Percentiles rank a stretch among this genome's conserved stretches.
Evolutionary conservation across 768 basidiomycete genomes (phyloP).

Genomic region (Tylopilus intermedius): DNA sequence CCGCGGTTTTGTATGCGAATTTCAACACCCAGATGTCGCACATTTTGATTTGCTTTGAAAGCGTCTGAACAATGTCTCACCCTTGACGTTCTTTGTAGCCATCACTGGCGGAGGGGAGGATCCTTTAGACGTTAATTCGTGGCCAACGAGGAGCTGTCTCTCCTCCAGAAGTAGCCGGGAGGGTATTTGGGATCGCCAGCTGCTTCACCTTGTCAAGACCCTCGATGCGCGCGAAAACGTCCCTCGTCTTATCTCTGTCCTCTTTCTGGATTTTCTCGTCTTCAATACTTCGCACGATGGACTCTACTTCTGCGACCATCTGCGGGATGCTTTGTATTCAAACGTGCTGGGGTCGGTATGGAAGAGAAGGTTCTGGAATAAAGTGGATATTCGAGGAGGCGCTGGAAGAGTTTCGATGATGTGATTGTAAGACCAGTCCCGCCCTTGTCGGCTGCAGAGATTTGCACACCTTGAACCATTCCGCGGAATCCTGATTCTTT

Average conservation of each 20-base stretch:
- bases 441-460: slow-evolving; percentile 74
- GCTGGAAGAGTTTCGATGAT: slow-evolving; percentile 94
- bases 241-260: slow-evolving; percentile 90
- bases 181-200: slow-evolving; percentile 82
- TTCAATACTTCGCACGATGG: slow-evolving; percentile 92
- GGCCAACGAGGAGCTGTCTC: slow-evolving; percentile 44
- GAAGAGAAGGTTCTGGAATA: slow-evolving; percentile 96
- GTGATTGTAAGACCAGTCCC: slow-evolving; percentile 95
- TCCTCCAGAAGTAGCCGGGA: slow-evolving; percentile 87
- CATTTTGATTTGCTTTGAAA: slow-evolving; percentile 82
- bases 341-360: slow-evolving; percentile 96
- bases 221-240: slow-evolving; percentile 94
- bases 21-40: slow-evolving; percentile 73
- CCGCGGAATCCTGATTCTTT: slow-evolving; percentile 74
- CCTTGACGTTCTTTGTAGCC: slow-evolving; percentile 56
- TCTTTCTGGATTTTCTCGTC: slow-evolving; percentile 98
- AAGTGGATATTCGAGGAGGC: slow-evolving; percentile 93
- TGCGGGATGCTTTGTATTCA: slow-evolving; percentile 92
- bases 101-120: slow-evolving; percentile 35
- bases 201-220: slow-evolving; percentile 92
- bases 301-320: slow-evolving; percentile 97
- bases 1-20: slow-evolving; percentile 73
- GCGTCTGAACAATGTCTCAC: slow-evolving; percentile 84
- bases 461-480: slow-evolving; percentile 75
- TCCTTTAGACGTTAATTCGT: slow-evolving; percentile 23